Evolutionary conservation across 2,329 filamentous ascomycete species (phyloP).

Genomic region (Fusarium stilboides): DNA sequence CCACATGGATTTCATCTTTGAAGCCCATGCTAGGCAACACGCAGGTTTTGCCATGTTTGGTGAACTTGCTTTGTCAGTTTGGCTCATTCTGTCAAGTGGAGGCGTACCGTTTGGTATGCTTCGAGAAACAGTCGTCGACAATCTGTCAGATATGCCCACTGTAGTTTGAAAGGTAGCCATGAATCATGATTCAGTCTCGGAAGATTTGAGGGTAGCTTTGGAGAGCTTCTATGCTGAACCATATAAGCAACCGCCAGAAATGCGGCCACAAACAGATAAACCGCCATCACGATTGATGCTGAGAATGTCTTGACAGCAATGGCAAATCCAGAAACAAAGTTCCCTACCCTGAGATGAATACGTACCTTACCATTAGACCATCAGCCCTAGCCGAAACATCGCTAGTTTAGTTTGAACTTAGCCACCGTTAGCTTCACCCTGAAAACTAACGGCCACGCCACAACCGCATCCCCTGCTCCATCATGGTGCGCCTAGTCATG

Average conservation of each 20-base stretch:
- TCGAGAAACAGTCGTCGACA: conserved; percentile 52
- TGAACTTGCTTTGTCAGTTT: conserved; percentile 45
- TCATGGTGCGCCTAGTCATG: neutral
- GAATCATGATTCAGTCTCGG: conserved; percentile 5
- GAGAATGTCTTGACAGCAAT: neutral
- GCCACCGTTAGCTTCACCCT: neutral
- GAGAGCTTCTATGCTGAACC: neutral
- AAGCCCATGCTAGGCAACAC: conserved; percentile 59
- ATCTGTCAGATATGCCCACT: conserved; percentile 50
- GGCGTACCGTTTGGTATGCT: conserved; percentile 51
- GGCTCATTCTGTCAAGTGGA: accelerated
- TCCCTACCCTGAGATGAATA: neutral
- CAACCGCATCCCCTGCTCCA: neutral
- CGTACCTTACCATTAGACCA: neutral
- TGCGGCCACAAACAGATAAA: conserved; percentile 1
- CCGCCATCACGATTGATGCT: conserved; percentile 6
- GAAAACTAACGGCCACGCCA: conserved; percentile 9
- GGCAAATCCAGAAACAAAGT: neutral
- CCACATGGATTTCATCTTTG: conserved; percentile 60
- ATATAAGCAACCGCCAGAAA: conserved; percentile 11
- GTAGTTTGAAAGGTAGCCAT: conserved; percentile 12
- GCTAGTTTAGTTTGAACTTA: conserved; percentile 1
- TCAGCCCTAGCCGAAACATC: conserved; percentile 27
- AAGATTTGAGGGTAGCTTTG: conserved; percentile 17
- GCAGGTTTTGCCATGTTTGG: conserved; percentile 59